Conservation (phyloP, 2,329 filamentous ascomycete genomes). For the Talaromyces atroroseus region DNA sequence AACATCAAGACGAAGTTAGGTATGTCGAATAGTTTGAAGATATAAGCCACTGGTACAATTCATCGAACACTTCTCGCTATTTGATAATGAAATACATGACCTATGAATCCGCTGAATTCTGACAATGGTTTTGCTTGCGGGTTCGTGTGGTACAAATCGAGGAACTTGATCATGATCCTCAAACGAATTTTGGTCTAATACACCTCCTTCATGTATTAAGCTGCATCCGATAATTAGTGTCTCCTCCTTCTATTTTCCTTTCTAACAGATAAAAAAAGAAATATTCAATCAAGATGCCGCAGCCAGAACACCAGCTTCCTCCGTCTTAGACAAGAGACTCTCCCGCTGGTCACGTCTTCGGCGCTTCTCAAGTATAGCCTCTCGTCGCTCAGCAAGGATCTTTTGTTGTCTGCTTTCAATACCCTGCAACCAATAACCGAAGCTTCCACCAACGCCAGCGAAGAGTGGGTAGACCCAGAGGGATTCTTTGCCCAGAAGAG, state of each 20-base stretch:
- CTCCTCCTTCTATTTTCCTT: background rate
- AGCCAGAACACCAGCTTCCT: slow-evolving; percentile 32
- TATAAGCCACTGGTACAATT: slow-evolving; percentile 1
- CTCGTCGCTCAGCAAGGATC: slow-evolving; percentile 72
- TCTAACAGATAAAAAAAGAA: background rate
- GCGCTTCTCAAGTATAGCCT: slow-evolving; percentile 80
- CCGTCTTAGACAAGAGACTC: slow-evolving; percentile 34
- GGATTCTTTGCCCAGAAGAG: slow-evolving; percentile 76
- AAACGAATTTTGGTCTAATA: background rate
- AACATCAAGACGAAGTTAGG: background rate
- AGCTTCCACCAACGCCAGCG: slow-evolving; percentile 76
- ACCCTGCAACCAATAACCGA: slow-evolving; percentile 94
- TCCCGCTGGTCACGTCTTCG: slow-evolving; percentile 67
- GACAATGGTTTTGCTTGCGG: background rate
- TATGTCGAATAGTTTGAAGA: background rate
- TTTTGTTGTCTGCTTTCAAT: slow-evolving; percentile 78
- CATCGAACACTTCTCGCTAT: slow-evolving; percentile 1
- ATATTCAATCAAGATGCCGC: slow-evolving; percentile 28
- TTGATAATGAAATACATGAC: slow-evolving; percentile 9
- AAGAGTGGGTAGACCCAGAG: slow-evolving; percentile 92
- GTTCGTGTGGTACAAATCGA: background rate
- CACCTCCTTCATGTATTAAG: background rate
- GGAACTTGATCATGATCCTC: background rate
- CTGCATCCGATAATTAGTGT: background rate
- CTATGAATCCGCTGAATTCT: slow-evolving; percentile 3